Evolutionary conservation across 2,329 filamentous ascomycete genomes (phyloP), one percentile per base, ranked within the genome.

Genomic region (Colletotrichum truncatum): DNA sequence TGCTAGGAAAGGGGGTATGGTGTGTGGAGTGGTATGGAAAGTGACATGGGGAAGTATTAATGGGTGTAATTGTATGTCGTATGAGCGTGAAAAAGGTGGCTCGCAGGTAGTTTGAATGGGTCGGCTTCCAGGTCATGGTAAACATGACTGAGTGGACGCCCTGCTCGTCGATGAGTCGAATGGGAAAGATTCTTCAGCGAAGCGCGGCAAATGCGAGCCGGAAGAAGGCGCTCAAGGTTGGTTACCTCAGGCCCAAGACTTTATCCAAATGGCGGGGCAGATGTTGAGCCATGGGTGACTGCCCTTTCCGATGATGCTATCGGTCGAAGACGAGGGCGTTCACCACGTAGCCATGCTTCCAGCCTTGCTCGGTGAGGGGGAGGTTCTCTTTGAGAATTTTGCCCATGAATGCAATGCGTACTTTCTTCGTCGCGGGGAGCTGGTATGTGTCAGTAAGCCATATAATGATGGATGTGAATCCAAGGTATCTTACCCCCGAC

Each of bases 371-470:
- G 45, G 82, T 77, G 16, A 97, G 80, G 1, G 90, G 84, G 18
- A 86, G 75, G 57, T 84, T 84, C 68, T 95, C 92, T 69, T 89
- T 89, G 46, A 97, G 84, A 53, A 94, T 87, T 74, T 89, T 93
- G 70, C 94, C 94, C 77, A 96, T 85, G 75, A 97, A 97, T 18
- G 89, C 90, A 64, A 97, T 86, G 57, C 88, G 88, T 53, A 97
- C 82, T 49, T 83, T 86, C 67, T 87, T 88, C 45, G 80, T 81
- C 7, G 81, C 74, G 2, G 84, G 76, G 30, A 94, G 80, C 91
- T 91, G 70, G 16, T 38, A 14, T 8, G 6, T 10, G 55, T 48
- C 12, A 57, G 51, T 12, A 10, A 32, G n/a, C n/a, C n/a, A n/a
- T n/a, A n/a, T n/a, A n/a, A 8, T 4, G 8, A 18, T 26, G 8